These are phyloP conservation scores for Umbelopsis vinacea DNA, from an alignment of 192 early-diverging fungal genomes.

Conservation along the genomic window DNA sequence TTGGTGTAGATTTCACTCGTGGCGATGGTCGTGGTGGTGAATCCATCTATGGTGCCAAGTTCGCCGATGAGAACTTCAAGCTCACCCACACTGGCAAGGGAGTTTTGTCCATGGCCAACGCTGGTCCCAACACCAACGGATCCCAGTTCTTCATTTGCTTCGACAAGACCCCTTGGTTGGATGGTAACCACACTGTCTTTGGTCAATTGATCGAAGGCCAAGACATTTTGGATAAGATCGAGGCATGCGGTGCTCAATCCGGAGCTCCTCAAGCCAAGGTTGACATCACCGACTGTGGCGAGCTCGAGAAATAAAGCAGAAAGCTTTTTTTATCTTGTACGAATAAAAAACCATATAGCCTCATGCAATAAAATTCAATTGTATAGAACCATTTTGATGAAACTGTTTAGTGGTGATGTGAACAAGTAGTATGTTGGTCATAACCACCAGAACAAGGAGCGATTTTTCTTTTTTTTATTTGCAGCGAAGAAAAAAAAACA, in stretches of 20 bases:
- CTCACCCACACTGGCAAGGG: slow-evolving; percentile 80
- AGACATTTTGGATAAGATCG: slow-evolving; percentile 74
- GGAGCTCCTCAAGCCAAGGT: slow-evolving; percentile 67
- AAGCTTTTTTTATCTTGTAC: not conserved
- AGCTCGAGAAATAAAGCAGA: slow-evolving; percentile 52
- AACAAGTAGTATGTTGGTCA: too few species aligned
- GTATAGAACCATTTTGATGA: too few species aligned
- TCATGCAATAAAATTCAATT: too few species aligned
- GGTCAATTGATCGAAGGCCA: slow-evolving; percentile 80
- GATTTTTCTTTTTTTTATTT: not conserved
- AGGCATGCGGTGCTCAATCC: slow-evolving; percentile 64
- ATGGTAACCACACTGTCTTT: slow-evolving; percentile 93
- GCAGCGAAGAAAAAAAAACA: not conserved
- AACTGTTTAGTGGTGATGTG: too few species aligned
- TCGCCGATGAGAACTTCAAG: slow-evolving; percentile 92
- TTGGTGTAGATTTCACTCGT: slow-evolving; percentile 56
- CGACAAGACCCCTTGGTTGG: slow-evolving; percentile 80
- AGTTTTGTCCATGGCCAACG: slow-evolving; percentile 74
- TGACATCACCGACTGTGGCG: slow-evolving; percentile 77
- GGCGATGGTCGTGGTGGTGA: slow-evolving; percentile 80
- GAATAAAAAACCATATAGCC: not conserved
- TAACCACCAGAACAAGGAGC: too few species aligned
- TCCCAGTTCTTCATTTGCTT: slow-evolving; percentile 90
- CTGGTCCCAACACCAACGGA: slow-evolving; percentile 76
- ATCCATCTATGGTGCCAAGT: slow-evolving; percentile 86